Evolutionary conservation across 208 protist species (phyloP).

Genomic region (Naegleria fowleri): DNA sequence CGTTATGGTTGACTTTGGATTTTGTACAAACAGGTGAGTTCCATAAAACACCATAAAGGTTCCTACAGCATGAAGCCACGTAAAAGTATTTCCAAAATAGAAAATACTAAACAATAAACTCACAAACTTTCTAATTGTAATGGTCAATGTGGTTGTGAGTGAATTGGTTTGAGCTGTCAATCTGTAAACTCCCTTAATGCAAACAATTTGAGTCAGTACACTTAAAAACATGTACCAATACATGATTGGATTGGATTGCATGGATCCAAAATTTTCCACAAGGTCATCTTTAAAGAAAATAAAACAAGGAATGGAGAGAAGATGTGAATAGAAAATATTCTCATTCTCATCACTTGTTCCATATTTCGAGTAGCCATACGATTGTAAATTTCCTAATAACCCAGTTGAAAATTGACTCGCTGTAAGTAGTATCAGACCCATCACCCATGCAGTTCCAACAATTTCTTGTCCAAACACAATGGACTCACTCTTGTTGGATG

Average conservation of each 20-base stretch:
- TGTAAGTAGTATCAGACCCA: not conserved
- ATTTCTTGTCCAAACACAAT: not conserved
- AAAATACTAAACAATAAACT: not conserved
- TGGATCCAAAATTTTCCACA: not conserved
- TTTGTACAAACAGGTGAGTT: not conserved
- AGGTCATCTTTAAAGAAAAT: not conserved
- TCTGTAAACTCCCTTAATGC: not conserved
- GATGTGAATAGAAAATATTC: conserved; percentile 19
- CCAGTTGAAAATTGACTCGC: not conserved
- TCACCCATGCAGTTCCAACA: not conserved
- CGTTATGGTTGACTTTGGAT: not conserved
- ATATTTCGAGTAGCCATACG: not conserved
- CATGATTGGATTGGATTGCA: not conserved
- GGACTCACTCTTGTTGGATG: not conserved
- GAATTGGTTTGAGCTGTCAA: not conserved
- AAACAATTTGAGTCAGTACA: not conserved
- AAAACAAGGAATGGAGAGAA: not conserved
- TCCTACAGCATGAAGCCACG: not conserved
- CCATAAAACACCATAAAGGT: not conserved
- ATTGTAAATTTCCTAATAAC: not conserved
- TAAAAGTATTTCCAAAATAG: not conserved
- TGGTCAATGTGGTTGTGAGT: not conserved
- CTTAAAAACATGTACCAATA: not conserved
- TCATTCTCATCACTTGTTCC: not conserved
- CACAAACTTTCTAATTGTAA: conserved; percentile 20